Evolutionary conservation across 2,329 filamentous ascomycete genomes (phyloP).

Genomic region (Tolypocladium amazonense): DNA sequence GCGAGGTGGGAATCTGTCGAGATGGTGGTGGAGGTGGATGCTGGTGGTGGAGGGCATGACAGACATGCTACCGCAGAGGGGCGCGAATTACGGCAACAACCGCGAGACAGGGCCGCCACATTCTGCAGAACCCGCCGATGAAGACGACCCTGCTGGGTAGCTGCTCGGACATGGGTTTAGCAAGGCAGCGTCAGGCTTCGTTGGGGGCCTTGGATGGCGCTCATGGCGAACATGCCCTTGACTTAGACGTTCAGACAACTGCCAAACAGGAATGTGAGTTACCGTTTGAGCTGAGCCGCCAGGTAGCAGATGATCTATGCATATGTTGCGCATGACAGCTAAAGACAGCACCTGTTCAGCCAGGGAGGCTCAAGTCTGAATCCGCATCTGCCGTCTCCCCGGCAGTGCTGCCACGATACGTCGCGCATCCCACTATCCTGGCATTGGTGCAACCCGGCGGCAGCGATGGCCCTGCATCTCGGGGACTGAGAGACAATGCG

Average conservation of each 20-base stretch:
- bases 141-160: not conserved
- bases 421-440: not conserved
- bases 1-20: not conserved
- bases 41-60: not conserved
- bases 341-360: too few relatives aligned
- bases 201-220: not conserved
- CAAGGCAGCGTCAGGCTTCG: not conserved
- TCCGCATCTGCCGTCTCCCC: not conserved
- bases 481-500: not conserved
- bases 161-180: not conserved
- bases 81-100: not conserved
- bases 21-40: not conserved
- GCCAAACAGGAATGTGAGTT: not conserved
- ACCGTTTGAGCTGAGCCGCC: not conserved
- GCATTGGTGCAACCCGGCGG: not conserved
- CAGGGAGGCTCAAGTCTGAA: not conserved
- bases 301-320: not conserved
- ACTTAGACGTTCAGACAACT: not conserved
- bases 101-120: not conserved
- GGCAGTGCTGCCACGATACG: not conserved
- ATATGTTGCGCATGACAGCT: not conserved
- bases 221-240: not conserved
- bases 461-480: not conserved
- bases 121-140: not conserved
- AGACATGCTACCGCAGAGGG: not conserved